Conservation (phyloP, 495 filamentous ascomycete species). For the Penicillium samsonianum region DNA sequence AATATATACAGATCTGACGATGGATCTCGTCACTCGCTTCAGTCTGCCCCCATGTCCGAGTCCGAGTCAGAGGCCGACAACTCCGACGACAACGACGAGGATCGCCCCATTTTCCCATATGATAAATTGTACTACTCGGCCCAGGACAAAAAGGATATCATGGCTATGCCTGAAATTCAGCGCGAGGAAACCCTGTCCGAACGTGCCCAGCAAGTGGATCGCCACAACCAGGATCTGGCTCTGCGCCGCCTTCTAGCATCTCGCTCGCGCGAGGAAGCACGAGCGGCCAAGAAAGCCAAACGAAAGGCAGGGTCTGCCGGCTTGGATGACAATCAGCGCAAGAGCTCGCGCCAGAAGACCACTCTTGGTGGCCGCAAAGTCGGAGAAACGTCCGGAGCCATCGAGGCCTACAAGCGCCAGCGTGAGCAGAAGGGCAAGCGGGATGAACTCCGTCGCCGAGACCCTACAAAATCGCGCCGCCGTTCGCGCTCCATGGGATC, state of each 20-base stretch:
- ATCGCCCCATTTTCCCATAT: slow-evolving; percentile 71
- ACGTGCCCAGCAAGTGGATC: slow-evolving; percentile 77
- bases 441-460: slow-evolving; percentile 71
- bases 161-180: slow-evolving; percentile 84
- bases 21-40: slow-evolving; percentile 72
- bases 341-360: slow-evolving; percentile 80
- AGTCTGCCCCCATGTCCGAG: slow-evolving; percentile 87
- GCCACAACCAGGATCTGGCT: slow-evolving; percentile 76
- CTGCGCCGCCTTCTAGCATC: slow-evolving; percentile 78
- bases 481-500: slow-evolving; percentile 53
- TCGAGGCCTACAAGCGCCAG: slow-evolving; percentile 80
- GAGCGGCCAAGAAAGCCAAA: slow-evolving; percentile 68
- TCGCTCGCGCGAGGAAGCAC: slow-evolving; percentile 61
- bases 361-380: slow-evolving; percentile 75
- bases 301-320: slow-evolving; percentile 76
- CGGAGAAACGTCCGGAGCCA: slow-evolving; percentile 72
- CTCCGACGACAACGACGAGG: slow-evolving; percentile 55
- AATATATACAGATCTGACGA: slow-evolving; percentile 54
- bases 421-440: slow-evolving; percentile 75
- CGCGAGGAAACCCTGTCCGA: slow-evolving; percentile 89
- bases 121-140: slow-evolving; percentile 83
- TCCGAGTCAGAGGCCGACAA: slow-evolving; percentile 59
- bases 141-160: slow-evolving; percentile 78
- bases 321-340: slow-evolving; percentile 69
- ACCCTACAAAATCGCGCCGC: slow-evolving; percentile 54